These are phyloP conservation scores for Calvatia gigantea DNA, from an alignment of 768 basidiomycete genomes.

Conservation along the genomic window DNA sequence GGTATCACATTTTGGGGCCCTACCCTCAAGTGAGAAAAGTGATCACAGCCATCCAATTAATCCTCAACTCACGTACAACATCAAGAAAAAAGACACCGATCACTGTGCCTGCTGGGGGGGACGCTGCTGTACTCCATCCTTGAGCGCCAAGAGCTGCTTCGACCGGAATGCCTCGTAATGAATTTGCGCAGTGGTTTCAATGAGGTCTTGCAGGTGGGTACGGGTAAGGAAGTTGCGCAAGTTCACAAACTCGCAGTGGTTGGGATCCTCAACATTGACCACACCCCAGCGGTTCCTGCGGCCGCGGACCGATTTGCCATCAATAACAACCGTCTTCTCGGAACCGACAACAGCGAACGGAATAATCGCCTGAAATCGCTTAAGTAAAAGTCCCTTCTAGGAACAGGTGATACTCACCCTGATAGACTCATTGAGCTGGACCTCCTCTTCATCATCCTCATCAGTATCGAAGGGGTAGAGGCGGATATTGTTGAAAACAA, in stretches of 20 bases:
- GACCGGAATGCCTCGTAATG: constrained; percentile 99
- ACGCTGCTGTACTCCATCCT: constrained; percentile 85
- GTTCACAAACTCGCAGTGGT: constrained; percentile 98
- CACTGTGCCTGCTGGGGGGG: constrained; percentile 36
- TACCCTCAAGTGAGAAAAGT: neutral
- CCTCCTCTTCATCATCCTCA: constrained; percentile 91
- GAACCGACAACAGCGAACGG: constrained; percentile 99
- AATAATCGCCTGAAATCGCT: constrained; percentile 70
- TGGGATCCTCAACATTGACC: constrained; percentile 95
- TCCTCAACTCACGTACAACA: neutral
- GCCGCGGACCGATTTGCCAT: constrained; percentile 92
- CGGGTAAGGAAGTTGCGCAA: constrained; percentile 96
- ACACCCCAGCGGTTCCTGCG: constrained; percentile 99
- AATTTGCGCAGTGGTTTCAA: constrained; percentile 98
- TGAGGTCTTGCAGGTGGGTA: constrained; percentile 96
- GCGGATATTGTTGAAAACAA: constrained; percentile 88
- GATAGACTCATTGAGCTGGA: constrained; percentile 85
- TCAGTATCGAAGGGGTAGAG: constrained; percentile 97
- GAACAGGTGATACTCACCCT: constrained; percentile 51
- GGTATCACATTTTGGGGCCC: constrained; percentile 8
- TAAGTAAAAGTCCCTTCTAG: constrained; percentile 3
- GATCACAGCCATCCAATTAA: neutral
- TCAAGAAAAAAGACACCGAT: constrained; percentile 6
- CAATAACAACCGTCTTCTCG: constrained; percentile 91
- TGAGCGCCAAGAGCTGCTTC: constrained; percentile 94